Evolutionary conservation across 345 rosid species (phyloP).

Genomic region (Camelina hispida): DNA sequence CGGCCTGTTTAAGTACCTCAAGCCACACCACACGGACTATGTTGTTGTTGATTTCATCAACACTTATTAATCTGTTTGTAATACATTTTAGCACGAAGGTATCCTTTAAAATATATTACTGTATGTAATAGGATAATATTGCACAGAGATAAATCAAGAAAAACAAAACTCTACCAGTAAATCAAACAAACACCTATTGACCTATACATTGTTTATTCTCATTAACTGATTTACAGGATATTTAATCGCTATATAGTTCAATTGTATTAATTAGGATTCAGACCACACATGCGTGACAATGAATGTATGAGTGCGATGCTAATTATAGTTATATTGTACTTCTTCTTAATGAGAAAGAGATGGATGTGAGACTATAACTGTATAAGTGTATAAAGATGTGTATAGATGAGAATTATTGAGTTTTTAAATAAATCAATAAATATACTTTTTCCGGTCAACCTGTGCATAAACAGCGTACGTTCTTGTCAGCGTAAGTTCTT

Average conservation of each 20-base stretch:
- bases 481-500: constrained; percentile 44
- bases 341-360: constrained; percentile 11
- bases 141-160: not conserved
- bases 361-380: not conserved
- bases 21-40: too few relatives aligned
- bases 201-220: not conserved
- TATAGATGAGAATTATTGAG: constrained; percentile 18
- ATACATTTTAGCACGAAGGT: not conserved
- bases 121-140: too few relatives aligned
- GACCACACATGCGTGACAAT: constrained; percentile 16
- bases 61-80: not conserved
- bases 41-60: not conserved
- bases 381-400: not conserved
- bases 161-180: not conserved
- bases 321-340: constrained; percentile 7
- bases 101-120: not conserved
- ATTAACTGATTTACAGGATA: not conserved
- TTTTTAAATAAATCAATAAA: constrained; percentile 24
- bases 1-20: not conserved
- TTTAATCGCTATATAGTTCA: not conserved
- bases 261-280: not conserved
- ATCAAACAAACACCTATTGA: not conserved
- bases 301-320: constrained; percentile 12
- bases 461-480: constrained; percentile 47
- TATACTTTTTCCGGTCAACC: constrained; percentile 35